Conservation (phyloP, 257 asterid species). For the Thymus quinquecostatus region DNA sequence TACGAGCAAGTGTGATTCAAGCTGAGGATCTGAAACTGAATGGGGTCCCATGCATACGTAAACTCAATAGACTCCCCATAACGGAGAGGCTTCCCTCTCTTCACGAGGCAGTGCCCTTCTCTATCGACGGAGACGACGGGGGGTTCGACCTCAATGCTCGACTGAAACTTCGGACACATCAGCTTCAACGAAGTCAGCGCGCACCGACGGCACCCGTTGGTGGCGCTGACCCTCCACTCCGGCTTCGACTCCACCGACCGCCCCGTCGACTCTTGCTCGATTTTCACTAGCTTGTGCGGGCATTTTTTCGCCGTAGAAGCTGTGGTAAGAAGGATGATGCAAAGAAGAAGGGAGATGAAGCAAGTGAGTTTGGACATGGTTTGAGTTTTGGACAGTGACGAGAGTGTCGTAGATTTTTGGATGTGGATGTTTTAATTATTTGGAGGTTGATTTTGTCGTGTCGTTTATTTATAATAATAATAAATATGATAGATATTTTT, state of each 20-base stretch:
- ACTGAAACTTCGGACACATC: neutral
- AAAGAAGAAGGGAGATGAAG: neutral
- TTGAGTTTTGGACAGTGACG: neutral
- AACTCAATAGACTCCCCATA: neutral
- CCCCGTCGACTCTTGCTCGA: neutral
- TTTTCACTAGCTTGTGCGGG: neutral
- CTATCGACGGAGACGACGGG: neutral
- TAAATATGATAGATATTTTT: no score
- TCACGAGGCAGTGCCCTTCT: neutral
- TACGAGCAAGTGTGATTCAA: neutral
- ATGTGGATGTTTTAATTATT: neutral
- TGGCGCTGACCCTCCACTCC: constrained; percentile 12
- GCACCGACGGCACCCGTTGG: neutral
- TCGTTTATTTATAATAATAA: no score
- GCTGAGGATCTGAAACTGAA: neutral
- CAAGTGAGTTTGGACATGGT: neutral
- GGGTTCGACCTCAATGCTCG: neutral
- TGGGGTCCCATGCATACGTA: constrained; percentile 21
- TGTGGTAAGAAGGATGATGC: neutral
- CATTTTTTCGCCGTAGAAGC: neutral
- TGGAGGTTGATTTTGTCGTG: neutral
- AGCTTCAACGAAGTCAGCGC: neutral
- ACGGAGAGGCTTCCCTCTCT: neutral
- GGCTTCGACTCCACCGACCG: neutral
- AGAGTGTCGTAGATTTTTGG: neutral